Evolutionary conservation across 1,284 basidiomycete species (phyloP).

Genomic region (Apiotrichum siamense): DNA sequence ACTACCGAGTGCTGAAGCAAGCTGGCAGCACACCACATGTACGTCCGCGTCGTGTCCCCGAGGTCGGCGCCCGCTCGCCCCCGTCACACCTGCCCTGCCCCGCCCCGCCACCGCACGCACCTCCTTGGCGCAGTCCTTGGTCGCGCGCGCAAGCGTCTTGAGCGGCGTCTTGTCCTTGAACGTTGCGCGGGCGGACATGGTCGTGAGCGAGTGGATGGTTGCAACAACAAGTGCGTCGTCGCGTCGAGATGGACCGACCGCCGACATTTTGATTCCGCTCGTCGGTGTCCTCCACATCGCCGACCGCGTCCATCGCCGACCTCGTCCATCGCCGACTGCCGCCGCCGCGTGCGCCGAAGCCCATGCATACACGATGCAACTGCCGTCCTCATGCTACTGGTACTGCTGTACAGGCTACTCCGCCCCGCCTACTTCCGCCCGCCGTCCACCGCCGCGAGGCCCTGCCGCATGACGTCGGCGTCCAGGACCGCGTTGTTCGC

Average conservation of each 20-base stretch:
- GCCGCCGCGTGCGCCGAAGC: no score
- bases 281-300: neutral
- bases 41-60: no score
- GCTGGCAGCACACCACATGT: no score
- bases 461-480: slow-evolving; percentile 56
- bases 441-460: slow-evolving; percentile 16
- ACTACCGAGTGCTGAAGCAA: no score
- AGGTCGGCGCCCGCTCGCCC: neutral
- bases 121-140: slow-evolving; percentile 38
- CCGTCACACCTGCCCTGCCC: neutral
- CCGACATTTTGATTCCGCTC: slow-evolving; percentile 1
- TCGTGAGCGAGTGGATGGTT: neutral
- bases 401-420: neutral
- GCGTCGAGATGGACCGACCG: neutral
- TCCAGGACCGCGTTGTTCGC: slow-evolving; percentile 64
- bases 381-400: neutral
- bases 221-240: neutral
- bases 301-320: neutral
- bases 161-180: slow-evolving; percentile 42
- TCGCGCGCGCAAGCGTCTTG: slow-evolving; percentile 40
- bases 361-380: no score
- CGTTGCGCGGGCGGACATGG: slow-evolving; percentile 22
- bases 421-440: slow-evolving; percentile 7
- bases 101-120: slow-evolving; percentile 17
- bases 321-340: no score